Evolutionary conservation across 345 rosid genomes (phyloP), one percentile per base, ranked within the genome.

Genomic region (Dimocarpus longan): DNA sequence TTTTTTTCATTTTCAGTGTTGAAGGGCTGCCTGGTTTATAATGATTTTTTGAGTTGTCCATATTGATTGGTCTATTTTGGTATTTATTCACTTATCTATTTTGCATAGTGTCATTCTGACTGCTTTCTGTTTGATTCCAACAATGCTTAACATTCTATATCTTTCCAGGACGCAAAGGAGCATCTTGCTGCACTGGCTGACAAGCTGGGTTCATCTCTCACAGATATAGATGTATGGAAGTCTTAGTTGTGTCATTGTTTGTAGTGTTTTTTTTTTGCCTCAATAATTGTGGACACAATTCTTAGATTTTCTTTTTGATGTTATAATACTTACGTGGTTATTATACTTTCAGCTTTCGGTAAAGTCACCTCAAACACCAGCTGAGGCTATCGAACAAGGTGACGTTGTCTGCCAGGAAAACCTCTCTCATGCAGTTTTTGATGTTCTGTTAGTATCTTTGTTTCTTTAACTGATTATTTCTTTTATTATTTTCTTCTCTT

Each of bases 331-430:
- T 75, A 83, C 75, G 77, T 76, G 63, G 82, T 60, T 84, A 42
- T 84, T 83, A 76, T 44, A 67, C 78, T 90, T 84, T 81, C 98
- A 96, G 99, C 75, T 93, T 78, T 90, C 92, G 54, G 90, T 89
- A 84, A 90, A 87, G 85, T 90, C 95, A 75, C 84, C 86, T 6
- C 90, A 83, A 52, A 69, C 89, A 44, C 85, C 87, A 52, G 89
- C 85, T 88, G 97, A 91, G 80, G 86, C 91, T 83, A 91, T 90
- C 75, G 99, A 96, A 86, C 97, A 91, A 94, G 98, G 99, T 96
- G 90, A 91, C 88, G 84, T 85, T 89, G 87, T 82, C 73, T 86
- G 85, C 85, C 81, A 73, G 84, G 90, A 87, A 84, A 74, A 80
- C 84, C 76, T 89, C 79, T 85, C 80, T 88, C 82, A 71, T 85